Percentiles rank a stretch among this genome's conserved stretches.
Evolutionary conservation across 257 asterid species (phyloP).

Genomic region (Capsicum rhomboideum): DNA sequence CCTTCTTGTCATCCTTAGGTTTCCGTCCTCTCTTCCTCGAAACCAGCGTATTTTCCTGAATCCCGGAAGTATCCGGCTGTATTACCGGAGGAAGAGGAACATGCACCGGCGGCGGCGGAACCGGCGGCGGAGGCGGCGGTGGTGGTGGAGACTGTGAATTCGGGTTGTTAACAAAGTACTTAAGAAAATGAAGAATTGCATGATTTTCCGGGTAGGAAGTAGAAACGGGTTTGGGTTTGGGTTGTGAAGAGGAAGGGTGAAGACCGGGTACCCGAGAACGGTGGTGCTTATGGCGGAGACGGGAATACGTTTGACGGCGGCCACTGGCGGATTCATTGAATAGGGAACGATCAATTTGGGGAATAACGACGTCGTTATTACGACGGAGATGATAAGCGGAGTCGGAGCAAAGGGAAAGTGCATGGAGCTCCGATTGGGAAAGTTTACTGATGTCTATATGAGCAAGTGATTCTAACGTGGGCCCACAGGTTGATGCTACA

Average conservation of each 20-base stretch:
- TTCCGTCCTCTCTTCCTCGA: constrained; percentile 35
- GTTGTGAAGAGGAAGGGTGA: constrained; percentile 39
- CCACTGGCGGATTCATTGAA: constrained; percentile 90
- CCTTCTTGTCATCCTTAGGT: constrained; percentile 14
- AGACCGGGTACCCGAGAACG: constrained; percentile 66
- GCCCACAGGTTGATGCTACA: constrained; percentile 25
- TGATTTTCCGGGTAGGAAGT: constrained; percentile 63
- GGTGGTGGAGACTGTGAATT: constrained; percentile 41
- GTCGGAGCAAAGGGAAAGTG: constrained; percentile 59
- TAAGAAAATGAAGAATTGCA: constrained; percentile 63
- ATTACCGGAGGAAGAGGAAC: constrained; percentile 26
- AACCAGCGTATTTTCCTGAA: constrained; percentile 27
- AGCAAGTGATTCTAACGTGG: constrained; percentile 37
- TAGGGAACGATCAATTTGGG: constrained; percentile 59
- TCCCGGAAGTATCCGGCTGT: constrained; percentile 15
- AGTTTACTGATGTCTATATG: constrained; percentile 44
- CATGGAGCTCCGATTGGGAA: constrained; percentile 72
- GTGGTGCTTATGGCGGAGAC: constrained; percentile 44
- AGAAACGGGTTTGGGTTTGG: constrained; percentile 18
- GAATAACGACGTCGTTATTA: constrained; percentile 49
- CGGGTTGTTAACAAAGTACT: constrained; percentile 53
- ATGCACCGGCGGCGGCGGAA: constrained; percentile 14
- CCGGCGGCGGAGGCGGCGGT: constrained; percentile 15
- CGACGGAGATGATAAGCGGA: constrained; percentile 40
- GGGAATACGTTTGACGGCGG: constrained; percentile 82